A percentile compares a stretch with the other conserved stretches of the same genome.
Conservation (phyloP, 176 grass and related monocot species). For the Zea luxurians region DNA sequence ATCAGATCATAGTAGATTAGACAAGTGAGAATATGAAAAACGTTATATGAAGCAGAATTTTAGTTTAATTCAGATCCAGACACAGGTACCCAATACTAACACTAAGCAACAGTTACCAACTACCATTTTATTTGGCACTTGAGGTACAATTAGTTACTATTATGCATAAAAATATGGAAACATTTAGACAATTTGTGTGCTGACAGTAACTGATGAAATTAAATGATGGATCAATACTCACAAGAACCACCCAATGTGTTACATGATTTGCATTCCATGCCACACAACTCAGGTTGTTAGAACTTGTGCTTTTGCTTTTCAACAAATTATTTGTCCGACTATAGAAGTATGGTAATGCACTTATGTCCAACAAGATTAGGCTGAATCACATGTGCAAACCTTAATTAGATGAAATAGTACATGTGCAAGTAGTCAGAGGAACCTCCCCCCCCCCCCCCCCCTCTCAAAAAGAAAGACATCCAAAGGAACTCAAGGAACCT, state of each 20-base stretch:
- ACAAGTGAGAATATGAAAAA: background rate
- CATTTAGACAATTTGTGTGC: background rate
- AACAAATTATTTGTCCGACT: background rate
- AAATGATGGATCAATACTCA: background rate
- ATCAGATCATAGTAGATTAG: background rate
- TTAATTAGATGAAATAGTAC: background rate
- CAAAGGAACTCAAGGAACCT: background rate
- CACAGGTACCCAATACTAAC: background rate
- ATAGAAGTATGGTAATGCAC: background rate
- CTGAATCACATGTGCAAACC: background rate
- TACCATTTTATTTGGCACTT: background rate
- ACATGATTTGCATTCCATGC: constrained; percentile 16
- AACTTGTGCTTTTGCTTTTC: background rate
- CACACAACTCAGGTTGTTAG: background rate
- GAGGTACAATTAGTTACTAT: background rate
- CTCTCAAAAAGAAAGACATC: too few relatives aligned
- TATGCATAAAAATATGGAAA: background rate
- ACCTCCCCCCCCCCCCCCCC: background rate
- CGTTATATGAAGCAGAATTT: background rate
- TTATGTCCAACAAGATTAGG: background rate
- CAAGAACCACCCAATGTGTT: background rate
- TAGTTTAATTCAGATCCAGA: background rate
- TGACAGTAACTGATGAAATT: background rate
- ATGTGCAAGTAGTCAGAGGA: background rate
- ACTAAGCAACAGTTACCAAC: background rate